Percentiles rank a stretch among this genome's conserved stretches.
phyloP scores from a whole-genome alignment of 2,329 filamentous ascomycete species.

The Xylaria sp. region DNA sequence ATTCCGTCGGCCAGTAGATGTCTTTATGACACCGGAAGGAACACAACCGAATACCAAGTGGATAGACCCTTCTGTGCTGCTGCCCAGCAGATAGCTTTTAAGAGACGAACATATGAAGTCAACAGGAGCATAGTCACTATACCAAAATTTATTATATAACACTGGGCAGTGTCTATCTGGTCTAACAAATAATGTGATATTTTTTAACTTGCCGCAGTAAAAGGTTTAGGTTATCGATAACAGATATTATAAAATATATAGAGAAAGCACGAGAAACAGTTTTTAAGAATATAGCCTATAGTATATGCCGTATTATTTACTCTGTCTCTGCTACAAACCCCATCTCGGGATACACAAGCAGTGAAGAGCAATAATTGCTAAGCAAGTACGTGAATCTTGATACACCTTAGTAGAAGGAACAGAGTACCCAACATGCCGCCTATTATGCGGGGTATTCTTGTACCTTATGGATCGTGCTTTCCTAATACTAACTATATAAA shows the following conservation, averaged over 20 bases:
- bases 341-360: neutral
- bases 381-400: neutral
- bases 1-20: conserved; percentile 39
- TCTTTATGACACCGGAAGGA: conserved; percentile 41
- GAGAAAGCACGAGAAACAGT: neutral
- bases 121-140: neutral
- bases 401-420: neutral
- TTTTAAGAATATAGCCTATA: neutral
- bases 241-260: neutral
- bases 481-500: neutral
- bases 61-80: conserved; percentile 37
- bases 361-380: neutral
- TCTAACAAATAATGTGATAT: neutral
- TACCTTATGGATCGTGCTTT: neutral
- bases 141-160: neutral
- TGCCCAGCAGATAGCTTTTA: neutral
- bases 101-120: neutral
- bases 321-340: neutral
- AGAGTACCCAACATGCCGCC: neutral
- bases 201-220: neutral
- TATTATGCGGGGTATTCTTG: neutral
- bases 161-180: too few relatives aligned
- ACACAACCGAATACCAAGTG: conserved; percentile 39
- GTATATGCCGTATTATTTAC: neutral
- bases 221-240: neutral